These are phyloP conservation scores for Magnaporthiopsis rhizophila DNA, from an alignment of 2,329 filamentous ascomycete genomes.

Conservation along the genomic window DNA sequence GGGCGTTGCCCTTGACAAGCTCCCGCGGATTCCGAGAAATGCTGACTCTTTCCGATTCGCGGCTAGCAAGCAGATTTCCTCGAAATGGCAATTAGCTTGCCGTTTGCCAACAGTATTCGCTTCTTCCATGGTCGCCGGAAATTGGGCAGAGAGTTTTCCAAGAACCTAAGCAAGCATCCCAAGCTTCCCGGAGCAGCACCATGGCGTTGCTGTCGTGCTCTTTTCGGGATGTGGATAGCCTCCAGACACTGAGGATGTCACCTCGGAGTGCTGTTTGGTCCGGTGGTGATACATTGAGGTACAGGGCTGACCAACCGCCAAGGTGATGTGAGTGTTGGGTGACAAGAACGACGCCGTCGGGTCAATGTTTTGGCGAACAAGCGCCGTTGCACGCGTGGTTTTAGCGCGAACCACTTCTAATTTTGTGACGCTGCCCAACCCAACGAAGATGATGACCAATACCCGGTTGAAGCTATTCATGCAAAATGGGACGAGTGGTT, in stretches of 20 bases:
- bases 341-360: no score
- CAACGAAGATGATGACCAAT: no score
- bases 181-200: background rate
- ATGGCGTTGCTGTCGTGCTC: background rate
- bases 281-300: background rate
- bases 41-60: no score
- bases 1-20: no score
- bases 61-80: no score
- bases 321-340: background rate
- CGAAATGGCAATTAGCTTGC: no score
- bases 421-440: background rate
- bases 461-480: no score
- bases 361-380: background rate
- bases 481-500: no score
- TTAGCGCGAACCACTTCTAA: background rate
- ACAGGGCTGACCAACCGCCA: slow-evolving; percentile 1
- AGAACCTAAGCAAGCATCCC: background rate
- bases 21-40: no score
- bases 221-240: background rate
- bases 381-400: background rate
- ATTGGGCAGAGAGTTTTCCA: background rate
- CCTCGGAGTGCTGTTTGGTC: background rate
- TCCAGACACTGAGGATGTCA: background rate
- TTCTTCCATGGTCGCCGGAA: background rate
- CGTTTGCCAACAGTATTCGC: background rate